Evolutionary conservation across 2,329 filamentous ascomycete genomes (phyloP).

Genomic region (Aspergillus texensis): DNA sequence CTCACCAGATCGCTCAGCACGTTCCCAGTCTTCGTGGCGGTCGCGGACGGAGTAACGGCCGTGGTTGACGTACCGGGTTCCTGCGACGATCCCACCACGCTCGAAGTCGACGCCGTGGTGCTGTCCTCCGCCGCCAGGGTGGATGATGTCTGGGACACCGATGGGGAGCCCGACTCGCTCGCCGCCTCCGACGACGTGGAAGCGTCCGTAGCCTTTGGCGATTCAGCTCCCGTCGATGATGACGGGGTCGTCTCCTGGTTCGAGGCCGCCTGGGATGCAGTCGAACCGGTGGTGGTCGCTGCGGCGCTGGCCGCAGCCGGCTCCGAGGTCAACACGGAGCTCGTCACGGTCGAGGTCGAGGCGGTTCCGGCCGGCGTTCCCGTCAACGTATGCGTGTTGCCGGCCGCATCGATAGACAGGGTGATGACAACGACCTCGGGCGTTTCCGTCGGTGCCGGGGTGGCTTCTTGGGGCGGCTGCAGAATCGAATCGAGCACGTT

Average conservation of each 20-base stretch:
- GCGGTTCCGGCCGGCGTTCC: slow-evolving; percentile 11
- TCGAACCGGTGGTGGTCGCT: slow-evolving; percentile 8
- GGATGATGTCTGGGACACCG: too few relatives aligned
- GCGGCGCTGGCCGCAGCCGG: slow-evolving; percentile 14
- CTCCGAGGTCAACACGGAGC: not conserved
- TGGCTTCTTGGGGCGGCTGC: not conserved
- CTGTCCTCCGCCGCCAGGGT: not conserved
- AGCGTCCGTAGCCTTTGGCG: not conserved
- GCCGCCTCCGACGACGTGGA: not conserved
- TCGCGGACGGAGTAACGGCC: not conserved
- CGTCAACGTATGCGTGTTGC: slow-evolving; percentile 28
- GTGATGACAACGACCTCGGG: slow-evolving; percentile 23
- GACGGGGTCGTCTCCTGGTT: not conserved
- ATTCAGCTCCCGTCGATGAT: not conserved
- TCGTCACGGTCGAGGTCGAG: not conserved
- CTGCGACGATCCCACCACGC: not conserved
- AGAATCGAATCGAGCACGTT: not conserved
- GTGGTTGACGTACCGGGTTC: not conserved
- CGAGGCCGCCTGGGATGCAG: not conserved
- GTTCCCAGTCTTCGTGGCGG: not conserved
- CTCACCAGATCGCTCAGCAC: not conserved
- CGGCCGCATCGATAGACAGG: slow-evolving; percentile 25
- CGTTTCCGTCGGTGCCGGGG: slow-evolving; percentile 8
- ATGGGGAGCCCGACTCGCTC: too few relatives aligned
- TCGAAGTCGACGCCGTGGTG: not conserved